Percentiles rank a stretch among this genome's conserved stretches.
phyloP scores from a whole-genome alignment of 1,284 basidiomycete species.

The Melampsora larici-populina region DNA sequence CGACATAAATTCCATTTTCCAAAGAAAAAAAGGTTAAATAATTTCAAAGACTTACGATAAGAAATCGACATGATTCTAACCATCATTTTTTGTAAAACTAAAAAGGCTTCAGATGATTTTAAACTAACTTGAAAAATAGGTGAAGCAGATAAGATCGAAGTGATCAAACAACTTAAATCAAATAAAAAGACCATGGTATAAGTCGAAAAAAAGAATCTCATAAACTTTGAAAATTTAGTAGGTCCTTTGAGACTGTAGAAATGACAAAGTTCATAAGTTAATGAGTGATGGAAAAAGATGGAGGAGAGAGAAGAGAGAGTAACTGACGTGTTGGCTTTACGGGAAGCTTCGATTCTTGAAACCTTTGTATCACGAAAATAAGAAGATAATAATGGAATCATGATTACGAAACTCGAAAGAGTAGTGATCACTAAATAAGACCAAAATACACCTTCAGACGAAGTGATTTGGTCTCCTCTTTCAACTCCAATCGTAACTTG shows the following conservation, averaged over 20 bases:
- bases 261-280: background rate
- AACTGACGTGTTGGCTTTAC: too few species aligned
- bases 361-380: background rate
- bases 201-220: constrained; percentile 32
- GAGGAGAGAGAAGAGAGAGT: too few species aligned
- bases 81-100: constrained; percentile 36
- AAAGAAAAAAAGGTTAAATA: constrained; percentile 13
- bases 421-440: constrained; percentile 28
- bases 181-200: constrained; percentile 33
- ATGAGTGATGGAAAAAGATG: too few species aligned
- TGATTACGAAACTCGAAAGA: background rate
- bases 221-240: background rate
- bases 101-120: constrained; percentile 18
- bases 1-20: background rate
- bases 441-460: constrained; percentile 37
- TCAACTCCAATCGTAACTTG: background rate
- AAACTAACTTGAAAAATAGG: constrained; percentile 23
- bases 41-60: constrained; percentile 36
- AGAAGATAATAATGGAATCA: background rate
- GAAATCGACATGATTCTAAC: constrained; percentile 36
- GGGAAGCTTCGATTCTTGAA: background rate
- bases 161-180: constrained; percentile 27
- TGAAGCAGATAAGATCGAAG: constrained; percentile 28
- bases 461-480: background rate
- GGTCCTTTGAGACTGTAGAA: background rate